Conservation (phyloP, 306 rosid species). For the Pterocarpus santalinus region DNA sequence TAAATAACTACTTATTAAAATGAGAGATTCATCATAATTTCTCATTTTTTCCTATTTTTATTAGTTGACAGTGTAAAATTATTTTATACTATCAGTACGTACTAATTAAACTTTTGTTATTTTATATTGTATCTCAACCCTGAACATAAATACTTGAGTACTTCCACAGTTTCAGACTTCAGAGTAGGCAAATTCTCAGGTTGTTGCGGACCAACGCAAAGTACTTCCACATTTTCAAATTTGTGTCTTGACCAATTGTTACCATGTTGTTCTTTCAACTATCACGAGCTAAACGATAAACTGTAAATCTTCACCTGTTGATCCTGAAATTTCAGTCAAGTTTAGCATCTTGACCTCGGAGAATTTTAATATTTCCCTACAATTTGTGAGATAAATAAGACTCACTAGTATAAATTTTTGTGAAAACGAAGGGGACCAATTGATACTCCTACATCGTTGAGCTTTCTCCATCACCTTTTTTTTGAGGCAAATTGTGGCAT, state of each 20-base stretch:
- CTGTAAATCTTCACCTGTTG: background rate
- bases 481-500: background rate
- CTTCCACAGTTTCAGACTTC: background rate
- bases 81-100: no score
- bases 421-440: constrained; percentile 20
- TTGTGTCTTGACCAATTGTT: constrained; percentile 32
- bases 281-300: background rate
- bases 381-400: constrained; percentile 29
- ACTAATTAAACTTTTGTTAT: no score
- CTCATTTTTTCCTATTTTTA: no score
- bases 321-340: background rate
- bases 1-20: no score
- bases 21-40: no score
- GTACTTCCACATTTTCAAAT: constrained; percentile 18
- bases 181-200: background rate
- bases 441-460: background rate
- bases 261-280: constrained; percentile 7
- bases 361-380: background rate
- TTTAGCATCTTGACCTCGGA: background rate
- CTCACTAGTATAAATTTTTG: background rate
- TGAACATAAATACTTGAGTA: background rate
- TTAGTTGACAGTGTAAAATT: no score
- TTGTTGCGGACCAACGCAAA: background rate
- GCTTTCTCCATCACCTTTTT: background rate
- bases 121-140: background rate